Percentiles rank a stretch among this genome's conserved stretches.
Conservation (phyloP, 176 grass and related monocot species). For the Oryza brachyantha region DNA sequence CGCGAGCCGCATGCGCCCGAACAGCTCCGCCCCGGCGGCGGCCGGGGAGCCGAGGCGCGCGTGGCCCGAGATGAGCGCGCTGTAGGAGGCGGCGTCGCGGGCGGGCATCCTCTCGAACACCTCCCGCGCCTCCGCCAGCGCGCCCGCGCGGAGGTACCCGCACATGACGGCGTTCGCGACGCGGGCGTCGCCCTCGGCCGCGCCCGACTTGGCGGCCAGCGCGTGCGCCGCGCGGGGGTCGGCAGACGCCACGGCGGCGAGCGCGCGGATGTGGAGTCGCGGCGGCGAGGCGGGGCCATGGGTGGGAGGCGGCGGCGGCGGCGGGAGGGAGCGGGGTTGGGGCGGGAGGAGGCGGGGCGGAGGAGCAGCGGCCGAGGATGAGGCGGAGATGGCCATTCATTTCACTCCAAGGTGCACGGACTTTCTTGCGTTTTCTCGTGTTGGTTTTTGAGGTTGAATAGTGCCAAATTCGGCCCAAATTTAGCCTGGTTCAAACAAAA, state of each 20-base stretch:
- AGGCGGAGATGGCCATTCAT: slow-evolving; percentile 55
- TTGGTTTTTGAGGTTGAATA: background rate
- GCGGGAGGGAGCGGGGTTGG: no score
- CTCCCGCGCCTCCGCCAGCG: slow-evolving; percentile 30
- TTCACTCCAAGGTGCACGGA: background rate
- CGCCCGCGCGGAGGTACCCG: slow-evolving; percentile 46
- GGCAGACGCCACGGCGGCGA: background rate
- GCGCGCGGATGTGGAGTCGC: background rate
- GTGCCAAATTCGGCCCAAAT: background rate
- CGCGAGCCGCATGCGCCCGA: slow-evolving; percentile 41
- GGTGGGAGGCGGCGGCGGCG: background rate
- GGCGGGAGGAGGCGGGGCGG: background rate
- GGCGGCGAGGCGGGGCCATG: background rate
- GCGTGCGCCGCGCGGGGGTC: slow-evolving; percentile 49
- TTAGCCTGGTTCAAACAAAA: no score
- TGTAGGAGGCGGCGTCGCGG: slow-evolving; percentile 51
- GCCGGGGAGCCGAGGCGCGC: slow-evolving; percentile 29
- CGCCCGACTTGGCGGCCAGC: slow-evolving; percentile 32
- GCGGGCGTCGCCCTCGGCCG: background rate
- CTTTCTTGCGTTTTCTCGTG: no score
- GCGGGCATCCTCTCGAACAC: slow-evolving; percentile 42
- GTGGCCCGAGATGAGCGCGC: slow-evolving; percentile 56
- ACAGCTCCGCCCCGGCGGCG: slow-evolving; percentile 5
- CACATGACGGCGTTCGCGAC: slow-evolving; percentile 48
- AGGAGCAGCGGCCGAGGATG: slow-evolving; percentile 24